Percentiles rank a stretch among this genome's conserved stretches.
Conservation (phyloP, 2,329 filamentous ascomycete genomes). For the Nemania sp. region DNA sequence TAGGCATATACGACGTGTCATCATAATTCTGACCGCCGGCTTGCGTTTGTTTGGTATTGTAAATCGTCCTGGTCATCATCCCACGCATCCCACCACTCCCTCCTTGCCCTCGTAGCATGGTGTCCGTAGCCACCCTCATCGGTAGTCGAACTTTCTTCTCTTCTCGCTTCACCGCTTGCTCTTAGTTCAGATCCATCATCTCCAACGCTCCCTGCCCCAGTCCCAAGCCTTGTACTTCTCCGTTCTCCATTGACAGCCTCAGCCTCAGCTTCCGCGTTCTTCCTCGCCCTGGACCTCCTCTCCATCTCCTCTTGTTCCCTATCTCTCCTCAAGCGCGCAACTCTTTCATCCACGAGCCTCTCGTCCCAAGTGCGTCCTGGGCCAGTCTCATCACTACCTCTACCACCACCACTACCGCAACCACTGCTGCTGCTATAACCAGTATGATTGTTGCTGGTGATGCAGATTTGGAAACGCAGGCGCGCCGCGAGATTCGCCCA, state of each 20-base stretch:
- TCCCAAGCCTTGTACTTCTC: not conserved
- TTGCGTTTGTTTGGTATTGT: too few relatives aligned
- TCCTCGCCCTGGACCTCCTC: slow-evolving; percentile 42
- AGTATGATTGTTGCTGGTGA: too few relatives aligned
- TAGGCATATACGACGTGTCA: too few relatives aligned
- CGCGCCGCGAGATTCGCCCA: slow-evolving; percentile 36
- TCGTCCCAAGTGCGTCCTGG: slow-evolving; percentile 20
- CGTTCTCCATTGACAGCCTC: not conserved
- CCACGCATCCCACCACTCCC: slow-evolving; percentile 47
- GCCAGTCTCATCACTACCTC: too few relatives aligned
- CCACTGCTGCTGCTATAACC: too few relatives aligned
- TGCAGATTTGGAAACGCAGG: slow-evolving; percentile 27
- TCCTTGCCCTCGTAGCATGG: slow-evolving; percentile 18
- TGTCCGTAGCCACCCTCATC: slow-evolving; percentile 17
- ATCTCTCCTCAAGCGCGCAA: slow-evolving; percentile 9
- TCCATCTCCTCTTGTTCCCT: slow-evolving; percentile 56
- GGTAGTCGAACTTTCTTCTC: not conserved
- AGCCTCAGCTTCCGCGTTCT: not conserved
- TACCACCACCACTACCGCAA: too few relatives aligned
- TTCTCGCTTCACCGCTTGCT: too few relatives aligned
- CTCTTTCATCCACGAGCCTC: slow-evolving; percentile 53
- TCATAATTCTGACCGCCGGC: too few relatives aligned
- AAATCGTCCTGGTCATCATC: slow-evolving; percentile 22
- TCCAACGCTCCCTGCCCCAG: too few relatives aligned
- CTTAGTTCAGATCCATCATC: slow-evolving; percentile 23